Conservation (phyloP, 2,329 filamentous ascomycete species). For the Aureobasidium sp. region DNA sequence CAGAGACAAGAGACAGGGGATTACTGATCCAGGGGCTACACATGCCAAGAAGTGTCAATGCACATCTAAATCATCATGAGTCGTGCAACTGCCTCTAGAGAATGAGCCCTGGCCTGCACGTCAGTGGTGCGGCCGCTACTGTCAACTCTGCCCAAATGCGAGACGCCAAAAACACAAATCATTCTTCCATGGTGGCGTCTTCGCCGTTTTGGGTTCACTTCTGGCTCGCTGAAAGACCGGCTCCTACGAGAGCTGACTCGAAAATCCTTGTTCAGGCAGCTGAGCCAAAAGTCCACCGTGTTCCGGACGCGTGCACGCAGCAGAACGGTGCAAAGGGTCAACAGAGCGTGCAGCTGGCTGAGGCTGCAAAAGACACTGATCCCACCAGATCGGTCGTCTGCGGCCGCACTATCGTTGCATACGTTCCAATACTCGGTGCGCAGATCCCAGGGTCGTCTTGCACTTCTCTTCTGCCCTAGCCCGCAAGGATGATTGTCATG, state of each 20-base stretch:
- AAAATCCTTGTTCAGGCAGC: not conserved
- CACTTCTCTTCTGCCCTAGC: not conserved
- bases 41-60: conserved; percentile 5
- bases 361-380: not conserved
- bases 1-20: not conserved
- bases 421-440: conserved; percentile 5
- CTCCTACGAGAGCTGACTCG: conserved; percentile 2
- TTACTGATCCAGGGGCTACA: conserved; percentile 6
- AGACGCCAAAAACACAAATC: conserved; percentile 13
- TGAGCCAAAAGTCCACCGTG: not conserved
- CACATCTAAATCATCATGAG: conserved; percentile 4
- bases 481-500: not conserved
- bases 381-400: conserved; percentile 5
- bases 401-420: conserved; percentile 1
- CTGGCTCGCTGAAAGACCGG: not conserved
- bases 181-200: conserved; percentile 7
- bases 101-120: conserved; percentile 7
- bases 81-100: conserved; percentile 7
- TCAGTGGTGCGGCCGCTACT: conserved; percentile 12
- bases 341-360: not conserved
- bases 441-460: not conserved
- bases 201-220: conserved; percentile 12
- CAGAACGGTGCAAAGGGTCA: not conserved
- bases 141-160: conserved; percentile 1
- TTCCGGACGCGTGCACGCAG: not conserved